phyloP scores from a whole-genome alignment of 2,329 filamentous ascomycete species.

The Fusarium longipes region DNA sequence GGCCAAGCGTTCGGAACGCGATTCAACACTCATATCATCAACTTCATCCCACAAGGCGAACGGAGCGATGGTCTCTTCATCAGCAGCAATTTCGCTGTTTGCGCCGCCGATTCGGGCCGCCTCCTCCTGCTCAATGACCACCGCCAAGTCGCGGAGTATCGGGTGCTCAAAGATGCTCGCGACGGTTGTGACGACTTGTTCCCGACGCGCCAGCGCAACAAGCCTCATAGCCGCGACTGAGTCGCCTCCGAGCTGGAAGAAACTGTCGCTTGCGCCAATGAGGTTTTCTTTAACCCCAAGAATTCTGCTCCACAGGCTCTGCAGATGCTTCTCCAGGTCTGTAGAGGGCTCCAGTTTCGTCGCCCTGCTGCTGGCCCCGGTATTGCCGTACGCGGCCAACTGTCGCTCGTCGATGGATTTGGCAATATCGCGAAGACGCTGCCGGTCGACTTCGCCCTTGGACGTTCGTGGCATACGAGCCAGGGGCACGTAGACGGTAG shows the following conservation, averaged over 20 bases:
- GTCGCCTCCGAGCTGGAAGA: slow-evolving; percentile 13
- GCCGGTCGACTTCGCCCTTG: slow-evolving; percentile 8
- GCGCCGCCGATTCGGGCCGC: slow-evolving; percentile 3
- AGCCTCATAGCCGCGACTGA: slow-evolving; percentile 10
- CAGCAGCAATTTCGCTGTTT: slow-evolving; percentile 8
- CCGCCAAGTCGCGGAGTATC: slow-evolving; percentile 7
- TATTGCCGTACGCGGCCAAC: slow-evolving; percentile 2
- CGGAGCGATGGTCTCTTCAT: slow-evolving; percentile 9
- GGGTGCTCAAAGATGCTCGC: slow-evolving; percentile 9
- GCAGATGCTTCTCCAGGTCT: slow-evolving; percentile 3
- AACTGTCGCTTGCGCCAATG: slow-evolving; percentile 9
- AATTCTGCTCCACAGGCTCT: slow-evolving; percentile 5
- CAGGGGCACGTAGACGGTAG: slow-evolving; percentile 10
- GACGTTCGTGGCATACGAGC: slow-evolving; percentile 8
- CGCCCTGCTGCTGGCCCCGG: background rate
- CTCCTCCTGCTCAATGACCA: slow-evolving; percentile 7
- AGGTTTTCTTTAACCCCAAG: slow-evolving; percentile 4
- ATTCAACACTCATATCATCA: slow-evolving; percentile 9
- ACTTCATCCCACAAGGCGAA: slow-evolving; percentile 12
- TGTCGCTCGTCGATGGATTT: slow-evolving; percentile 2
- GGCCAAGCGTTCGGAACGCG: slow-evolving; percentile 7
- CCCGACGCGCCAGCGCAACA: slow-evolving; percentile 11
- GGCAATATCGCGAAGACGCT: slow-evolving; percentile 9
- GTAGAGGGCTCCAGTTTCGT: slow-evolving; percentile 7
- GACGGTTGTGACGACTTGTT: slow-evolving; percentile 9